Evolutionary conservation across 2,329 filamentous ascomycete species (phyloP).

Genomic region (Sporothrix brunneoviolacea): DNA sequence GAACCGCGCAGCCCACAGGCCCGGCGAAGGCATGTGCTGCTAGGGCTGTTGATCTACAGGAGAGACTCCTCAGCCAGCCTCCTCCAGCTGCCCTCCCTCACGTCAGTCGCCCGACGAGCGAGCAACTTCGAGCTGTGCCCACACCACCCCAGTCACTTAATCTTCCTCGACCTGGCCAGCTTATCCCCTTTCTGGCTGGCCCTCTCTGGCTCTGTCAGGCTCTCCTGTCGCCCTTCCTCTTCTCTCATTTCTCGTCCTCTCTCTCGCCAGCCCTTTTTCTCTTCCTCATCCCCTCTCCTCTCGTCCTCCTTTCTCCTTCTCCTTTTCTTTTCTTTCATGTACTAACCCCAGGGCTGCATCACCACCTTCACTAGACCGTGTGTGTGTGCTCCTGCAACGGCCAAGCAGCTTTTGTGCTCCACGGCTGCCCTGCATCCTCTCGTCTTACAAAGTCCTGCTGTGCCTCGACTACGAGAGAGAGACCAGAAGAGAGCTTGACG

Average conservation of each 20-base stretch:
- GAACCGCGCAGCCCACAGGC: background rate
- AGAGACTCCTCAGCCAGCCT: background rate
- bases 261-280: slow-evolving; percentile 1
- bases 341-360: slow-evolving; percentile 13
- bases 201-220: background rate
- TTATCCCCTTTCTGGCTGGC: slow-evolving; percentile 12
- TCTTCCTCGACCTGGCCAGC: slow-evolving; percentile 10
- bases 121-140: background rate
- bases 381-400: slow-evolving; percentile 14
- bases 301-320: background rate
- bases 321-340: slow-evolving; percentile 3
- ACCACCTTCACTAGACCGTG: slow-evolving; percentile 10
- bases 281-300: background rate
- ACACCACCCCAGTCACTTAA: slow-evolving; percentile 15
- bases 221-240: background rate
- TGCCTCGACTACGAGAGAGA: background rate
- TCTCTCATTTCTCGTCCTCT: slow-evolving; percentile 2
- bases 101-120: background rate
- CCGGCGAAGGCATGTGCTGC: background rate
- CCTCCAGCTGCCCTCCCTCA: slow-evolving; percentile 1
- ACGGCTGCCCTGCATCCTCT: background rate
- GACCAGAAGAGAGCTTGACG: background rate
- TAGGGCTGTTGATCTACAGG: slow-evolving; percentile 5
- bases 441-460: slow-evolving; percentile 3
- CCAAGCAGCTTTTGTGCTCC: slow-evolving; percentile 7